A percentile compares a stretch with the other conserved stretches of the same genome.
Conservation (phyloP, 108 stramenopile species). For the Nitzschia sp. region DNA sequence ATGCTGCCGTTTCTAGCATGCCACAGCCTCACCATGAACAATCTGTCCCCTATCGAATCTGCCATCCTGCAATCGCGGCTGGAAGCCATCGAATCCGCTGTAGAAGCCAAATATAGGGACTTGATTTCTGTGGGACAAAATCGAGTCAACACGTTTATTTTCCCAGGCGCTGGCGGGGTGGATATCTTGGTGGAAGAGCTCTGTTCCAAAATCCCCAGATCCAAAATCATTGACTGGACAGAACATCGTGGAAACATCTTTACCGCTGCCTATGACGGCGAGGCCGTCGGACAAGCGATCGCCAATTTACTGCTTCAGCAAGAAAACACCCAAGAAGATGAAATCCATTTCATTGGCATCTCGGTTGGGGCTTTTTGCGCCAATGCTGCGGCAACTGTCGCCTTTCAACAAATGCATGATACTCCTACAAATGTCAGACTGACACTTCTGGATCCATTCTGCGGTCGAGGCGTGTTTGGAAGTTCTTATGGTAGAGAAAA, state of each 20-base stretch:
- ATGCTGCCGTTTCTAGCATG: not conserved
- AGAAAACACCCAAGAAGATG: not conserved
- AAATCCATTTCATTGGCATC: slow-evolving; percentile 41
- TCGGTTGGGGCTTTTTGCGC: slow-evolving; percentile 48
- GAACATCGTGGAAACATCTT: slow-evolving; percentile 26
- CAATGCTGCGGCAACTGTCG: slow-evolving; percentile 25
- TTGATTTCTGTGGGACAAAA: not conserved
- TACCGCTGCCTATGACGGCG: slow-evolving; percentile 37
- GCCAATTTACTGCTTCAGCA: slow-evolving; percentile 7
- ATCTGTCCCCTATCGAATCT: slow-evolving; percentile 22
- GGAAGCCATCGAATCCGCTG: slow-evolving; percentile 5
- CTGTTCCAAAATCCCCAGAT: not conserved
- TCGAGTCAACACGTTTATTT: slow-evolving; percentile 12
- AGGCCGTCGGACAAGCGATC: slow-evolving; percentile 36
- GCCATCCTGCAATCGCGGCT: slow-evolving; percentile 16
- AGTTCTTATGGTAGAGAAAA: slow-evolving; percentile 27
- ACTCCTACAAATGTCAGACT: not conserved
- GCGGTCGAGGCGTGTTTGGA: slow-evolving; percentile 28
- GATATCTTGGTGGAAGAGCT: slow-evolving; percentile 31
- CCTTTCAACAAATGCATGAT: not conserved
- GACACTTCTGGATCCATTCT: slow-evolving; percentile 48
- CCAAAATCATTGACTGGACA: slow-evolving; percentile 27
- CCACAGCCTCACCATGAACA: not conserved
- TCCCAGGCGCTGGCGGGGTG: slow-evolving; percentile 47
- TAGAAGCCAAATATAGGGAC: slow-evolving; percentile 12